phyloP scores from a whole-genome alignment of 495 filamentous ascomycete species.

The Neurospora pannonica region DNA sequence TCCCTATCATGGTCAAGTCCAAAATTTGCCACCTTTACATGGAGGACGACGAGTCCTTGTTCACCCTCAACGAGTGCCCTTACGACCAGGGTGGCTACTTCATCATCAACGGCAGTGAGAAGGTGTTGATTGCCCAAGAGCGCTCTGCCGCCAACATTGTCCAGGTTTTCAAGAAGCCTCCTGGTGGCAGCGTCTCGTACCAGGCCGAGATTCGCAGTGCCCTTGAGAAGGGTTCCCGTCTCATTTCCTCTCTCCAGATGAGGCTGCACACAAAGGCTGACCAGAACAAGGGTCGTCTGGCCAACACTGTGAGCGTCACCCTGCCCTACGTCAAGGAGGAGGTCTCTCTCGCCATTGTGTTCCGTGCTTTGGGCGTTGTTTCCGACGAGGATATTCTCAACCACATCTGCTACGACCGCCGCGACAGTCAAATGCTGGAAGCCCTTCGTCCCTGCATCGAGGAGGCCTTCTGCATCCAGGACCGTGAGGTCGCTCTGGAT shows the following conservation, averaged over 20 bases:
- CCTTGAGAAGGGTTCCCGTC: constrained; percentile 86
- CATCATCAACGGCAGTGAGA: constrained; percentile 98
- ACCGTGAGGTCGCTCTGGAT: constrained; percentile 89
- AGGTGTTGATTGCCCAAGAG: constrained; percentile 96
- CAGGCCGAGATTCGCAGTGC: constrained; percentile 94
- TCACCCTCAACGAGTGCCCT: constrained; percentile 85
- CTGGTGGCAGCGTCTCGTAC: constrained; percentile 77
- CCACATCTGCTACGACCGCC: constrained; percentile 91
- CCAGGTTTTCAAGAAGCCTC: constrained; percentile 95
- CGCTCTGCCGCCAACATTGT: constrained; percentile 96
- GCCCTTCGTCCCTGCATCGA: constrained; percentile 94
- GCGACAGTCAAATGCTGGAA: constrained; percentile 93
- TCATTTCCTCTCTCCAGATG: constrained; percentile 82
- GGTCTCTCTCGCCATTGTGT: constrained; percentile 87
- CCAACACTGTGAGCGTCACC: constrained; percentile 78
- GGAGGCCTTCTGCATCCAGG: constrained; percentile 91
- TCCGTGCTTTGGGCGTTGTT: constrained; percentile 89
- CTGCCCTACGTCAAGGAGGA: constrained; percentile 90
- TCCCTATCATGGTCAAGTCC: constrained; percentile 96
- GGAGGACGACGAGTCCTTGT: constrained; percentile 69
- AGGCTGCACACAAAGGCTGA: constrained; percentile 83
- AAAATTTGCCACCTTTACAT: constrained; percentile 82
- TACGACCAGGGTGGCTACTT: constrained; percentile 98
- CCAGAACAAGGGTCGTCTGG: constrained; percentile 63
- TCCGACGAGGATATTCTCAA: constrained; percentile 97